Base-by-base conservation (phyloP, 2,329 filamentous ascomycete species). In the Aspergillus fumigatiaffinis region DNA sequence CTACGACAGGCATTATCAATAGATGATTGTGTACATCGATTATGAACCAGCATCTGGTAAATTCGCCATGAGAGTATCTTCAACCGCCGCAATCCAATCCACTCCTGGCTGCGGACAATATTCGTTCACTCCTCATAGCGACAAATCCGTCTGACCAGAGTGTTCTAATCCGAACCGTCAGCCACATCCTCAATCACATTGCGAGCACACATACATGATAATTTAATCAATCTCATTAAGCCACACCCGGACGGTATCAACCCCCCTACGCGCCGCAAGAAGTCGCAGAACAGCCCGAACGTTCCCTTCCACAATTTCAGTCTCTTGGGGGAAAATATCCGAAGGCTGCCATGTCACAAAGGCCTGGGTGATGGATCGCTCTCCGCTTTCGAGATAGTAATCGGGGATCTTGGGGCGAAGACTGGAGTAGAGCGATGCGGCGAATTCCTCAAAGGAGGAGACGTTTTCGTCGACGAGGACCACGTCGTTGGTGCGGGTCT, bases 381-480 rank as follows among this genome's bases (percentile, higher is more conserved):
- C 53, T 2, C 53, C 53, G 5, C 28, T 9, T 8, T 50, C 35
- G 0, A 55, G 35, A 14, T 55, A 55, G 53, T 46, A 55, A 1
- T 55, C 53, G 47, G 53, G 53, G 12, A 55, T 55, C n/a, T 46
- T 51, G 32, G 53, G 53, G 5, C 46, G 53, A 6, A 54, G 32
- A 17, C 10, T 29, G 7, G 23, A 4, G 32, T 54, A 54, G 28
- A 54, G 49, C 8, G 10, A 3, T 7, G 12, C 29, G 8, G 53
- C 53, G 20, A 54, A 35, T 26, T 54, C 46, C n/a, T 50, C 29
- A 29, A 54, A 54, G 29, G n/a, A 21, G n/a, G 21, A 44, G 41
- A 44, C 38, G 12, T 52, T 20, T 25, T 41, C 51, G 35, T 52
- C 51, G 35, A 52, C 35, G 1, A 52, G 35, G 32, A 26, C 51